Percentiles rank a stretch among this genome's conserved stretches.
phyloP scores from a whole-genome alignment of 306 rosid genomes.

The Lupinus albus region DNA sequence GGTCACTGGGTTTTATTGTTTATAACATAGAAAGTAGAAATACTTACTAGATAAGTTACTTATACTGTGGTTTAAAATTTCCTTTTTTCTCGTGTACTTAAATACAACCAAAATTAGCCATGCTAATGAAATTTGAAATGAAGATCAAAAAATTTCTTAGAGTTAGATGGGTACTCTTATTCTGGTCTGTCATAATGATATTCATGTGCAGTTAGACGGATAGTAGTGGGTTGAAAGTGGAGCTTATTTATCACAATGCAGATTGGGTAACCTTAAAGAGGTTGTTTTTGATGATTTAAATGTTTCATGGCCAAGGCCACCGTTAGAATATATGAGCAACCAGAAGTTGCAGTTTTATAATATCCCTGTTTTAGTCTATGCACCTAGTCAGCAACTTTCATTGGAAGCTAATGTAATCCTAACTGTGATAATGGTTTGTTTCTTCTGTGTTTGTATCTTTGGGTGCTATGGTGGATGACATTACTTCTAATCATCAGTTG shows the following conservation, averaged over 20 bases:
- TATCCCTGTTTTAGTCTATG: conserved; percentile 21
- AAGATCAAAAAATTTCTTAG: not conserved
- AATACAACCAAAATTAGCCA: conserved; percentile 1
- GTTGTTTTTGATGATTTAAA: conserved; percentile 6
- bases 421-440: conserved; percentile 17
- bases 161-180: conserved; percentile 19
- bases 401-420: not conserved
- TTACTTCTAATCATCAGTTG: not conserved
- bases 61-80: conserved; percentile 6
- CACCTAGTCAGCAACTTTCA: conserved; percentile 14
- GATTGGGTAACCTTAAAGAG: not conserved
- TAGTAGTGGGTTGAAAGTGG: conserved; percentile 3
- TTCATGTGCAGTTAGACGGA: conserved; percentile 15
- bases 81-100: conserved; percentile 8
- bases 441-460: conserved; percentile 23
- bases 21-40: not conserved
- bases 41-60: not conserved
- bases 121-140: conserved; percentile 26
- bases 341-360: conserved; percentile 23
- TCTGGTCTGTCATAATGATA: conserved; percentile 19
- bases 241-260: conserved; percentile 29
- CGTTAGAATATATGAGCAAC: conserved; percentile 15
- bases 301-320: conserved; percentile 5
- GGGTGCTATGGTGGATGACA: not conserved
- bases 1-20: not conserved